These are phyloP conservation scores for Monilinia aucupariae DNA, from an alignment of 2,329 filamentous ascomycete species.

Conservation along the genomic window DNA sequence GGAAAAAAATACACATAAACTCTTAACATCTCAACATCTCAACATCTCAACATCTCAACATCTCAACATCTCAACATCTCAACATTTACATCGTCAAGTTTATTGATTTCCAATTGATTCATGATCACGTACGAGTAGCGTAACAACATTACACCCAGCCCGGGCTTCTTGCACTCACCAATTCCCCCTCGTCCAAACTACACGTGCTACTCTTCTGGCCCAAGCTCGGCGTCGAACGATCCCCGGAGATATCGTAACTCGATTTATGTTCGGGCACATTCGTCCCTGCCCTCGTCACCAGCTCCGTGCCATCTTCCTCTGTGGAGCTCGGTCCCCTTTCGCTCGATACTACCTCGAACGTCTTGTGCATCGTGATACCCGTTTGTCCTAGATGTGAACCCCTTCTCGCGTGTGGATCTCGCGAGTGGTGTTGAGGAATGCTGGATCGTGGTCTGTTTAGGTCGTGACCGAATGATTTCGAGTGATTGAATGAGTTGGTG, in stretches of 20 bases:
- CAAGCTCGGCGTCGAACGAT: background rate
- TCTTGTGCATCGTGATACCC: background rate
- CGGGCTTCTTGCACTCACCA: background rate
- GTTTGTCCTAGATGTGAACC: background rate
- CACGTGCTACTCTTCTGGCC: background rate
- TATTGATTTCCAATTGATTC: no score
- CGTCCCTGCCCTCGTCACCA: background rate
- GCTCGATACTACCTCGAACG: background rate
- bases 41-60: no score
- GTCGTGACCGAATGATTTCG: background rate
- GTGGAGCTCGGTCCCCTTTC: background rate
- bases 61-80: no score
- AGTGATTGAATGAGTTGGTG: background rate
- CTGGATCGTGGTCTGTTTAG: background rate
- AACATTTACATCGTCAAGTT: no score
- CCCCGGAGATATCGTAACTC: background rate
- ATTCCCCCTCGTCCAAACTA: background rate
- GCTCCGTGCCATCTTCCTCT: background rate
- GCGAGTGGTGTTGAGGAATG: background rate
- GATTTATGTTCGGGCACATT: no score
- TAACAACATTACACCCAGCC: background rate
- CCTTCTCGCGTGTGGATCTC: background rate
- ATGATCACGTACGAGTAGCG: no score
- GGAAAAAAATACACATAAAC: no score
- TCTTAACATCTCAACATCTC: no score